Percentiles rank a stretch among this genome's conserved stretches.
Evolutionary conservation across 1,284 basidiomycete species (phyloP).

Genomic region (Cutaneotrichosporon mucoides): DNA sequence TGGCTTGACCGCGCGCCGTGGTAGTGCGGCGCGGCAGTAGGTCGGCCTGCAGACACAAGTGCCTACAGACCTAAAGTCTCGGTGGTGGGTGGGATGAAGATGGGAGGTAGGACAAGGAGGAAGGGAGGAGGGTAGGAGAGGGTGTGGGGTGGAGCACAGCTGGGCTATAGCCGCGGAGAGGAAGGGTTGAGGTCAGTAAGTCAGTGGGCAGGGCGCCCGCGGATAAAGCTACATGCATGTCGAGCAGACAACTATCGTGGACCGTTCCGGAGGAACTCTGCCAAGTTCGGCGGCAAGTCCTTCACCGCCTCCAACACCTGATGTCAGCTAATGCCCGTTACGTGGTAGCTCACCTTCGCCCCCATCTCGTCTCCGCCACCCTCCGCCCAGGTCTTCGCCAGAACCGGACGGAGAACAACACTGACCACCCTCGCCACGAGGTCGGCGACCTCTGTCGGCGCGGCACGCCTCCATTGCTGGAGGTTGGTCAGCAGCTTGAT

Average conservation of each 20-base stretch:
- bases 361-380: slow-evolving; percentile 67
- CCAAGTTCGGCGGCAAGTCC: slow-evolving; percentile 29
- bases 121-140: no score
- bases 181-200: background rate
- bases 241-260: slow-evolving; percentile 15
- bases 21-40: slow-evolving; percentile 1
- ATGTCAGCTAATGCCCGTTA: background rate
- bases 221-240: slow-evolving; percentile 7
- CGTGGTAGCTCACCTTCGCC: slow-evolving; percentile 55
- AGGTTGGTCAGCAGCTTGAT: slow-evolving; percentile 71
- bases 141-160: no score
- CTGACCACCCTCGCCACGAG: slow-evolving; percentile 60
- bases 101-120: no score
- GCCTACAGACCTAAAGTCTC: slow-evolving; percentile 2
- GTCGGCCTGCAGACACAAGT: background rate
- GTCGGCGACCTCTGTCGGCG: slow-evolving; percentile 59
- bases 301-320: slow-evolving; percentile 23
- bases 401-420: slow-evolving; percentile 62
- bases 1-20: slow-evolving; percentile 8
- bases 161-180: background rate
- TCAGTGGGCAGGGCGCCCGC: background rate
- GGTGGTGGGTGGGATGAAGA: background rate
- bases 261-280: slow-evolving; percentile 27
- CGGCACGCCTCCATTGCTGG: slow-evolving; percentile 68
- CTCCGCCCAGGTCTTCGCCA: slow-evolving; percentile 78